A percentile compares a stretch with the other conserved stretches of the same genome.
phyloP scores from a whole-genome alignment of 2,329 filamentous ascomycete genomes.

The Colletotrichum gigasporum region DNA sequence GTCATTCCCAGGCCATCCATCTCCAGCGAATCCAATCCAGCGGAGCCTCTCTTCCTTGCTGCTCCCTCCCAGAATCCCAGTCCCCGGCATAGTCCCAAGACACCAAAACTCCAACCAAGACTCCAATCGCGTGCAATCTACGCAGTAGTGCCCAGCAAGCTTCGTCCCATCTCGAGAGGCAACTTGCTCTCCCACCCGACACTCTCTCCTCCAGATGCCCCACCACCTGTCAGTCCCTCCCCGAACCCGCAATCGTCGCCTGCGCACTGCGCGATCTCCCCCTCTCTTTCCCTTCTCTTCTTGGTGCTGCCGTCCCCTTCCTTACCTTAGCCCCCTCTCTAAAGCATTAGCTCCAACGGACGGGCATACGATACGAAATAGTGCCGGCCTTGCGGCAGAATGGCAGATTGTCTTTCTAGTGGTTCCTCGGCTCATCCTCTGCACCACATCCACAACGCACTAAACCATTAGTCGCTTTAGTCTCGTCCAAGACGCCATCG shows the following conservation, averaged over 20 bases:
- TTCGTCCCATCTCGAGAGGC: slow-evolving; percentile 2
- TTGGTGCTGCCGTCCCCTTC: neutral
- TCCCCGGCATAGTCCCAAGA: neutral
- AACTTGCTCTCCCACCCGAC: no score
- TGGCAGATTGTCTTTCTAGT: slow-evolving; percentile 13
- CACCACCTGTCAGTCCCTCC: slow-evolving; percentile 2
- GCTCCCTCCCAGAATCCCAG: neutral
- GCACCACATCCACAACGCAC: neutral
- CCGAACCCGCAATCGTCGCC: neutral
- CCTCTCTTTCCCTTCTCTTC: neutral
- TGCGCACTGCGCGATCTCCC: neutral
- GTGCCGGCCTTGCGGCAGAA: slow-evolving; percentile 21
- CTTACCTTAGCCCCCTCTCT: neutral
- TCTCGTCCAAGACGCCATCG: slow-evolving; percentile 16
- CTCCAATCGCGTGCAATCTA: neutral
- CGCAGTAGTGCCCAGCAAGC: no score
- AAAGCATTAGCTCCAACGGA: slow-evolving; percentile 15
- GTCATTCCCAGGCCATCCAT: slow-evolving; percentile 16
- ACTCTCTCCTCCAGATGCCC: no score
- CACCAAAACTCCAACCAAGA: neutral
- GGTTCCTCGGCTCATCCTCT: neutral
- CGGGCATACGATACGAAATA: neutral
- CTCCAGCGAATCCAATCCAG: slow-evolving; percentile 5
- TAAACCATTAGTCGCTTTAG: neutral
- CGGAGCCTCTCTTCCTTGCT: slow-evolving; percentile 11